Base-by-base conservation (phyloP, 1,139 yeast species). In the Meyerozyma smithsonii region DNA sequence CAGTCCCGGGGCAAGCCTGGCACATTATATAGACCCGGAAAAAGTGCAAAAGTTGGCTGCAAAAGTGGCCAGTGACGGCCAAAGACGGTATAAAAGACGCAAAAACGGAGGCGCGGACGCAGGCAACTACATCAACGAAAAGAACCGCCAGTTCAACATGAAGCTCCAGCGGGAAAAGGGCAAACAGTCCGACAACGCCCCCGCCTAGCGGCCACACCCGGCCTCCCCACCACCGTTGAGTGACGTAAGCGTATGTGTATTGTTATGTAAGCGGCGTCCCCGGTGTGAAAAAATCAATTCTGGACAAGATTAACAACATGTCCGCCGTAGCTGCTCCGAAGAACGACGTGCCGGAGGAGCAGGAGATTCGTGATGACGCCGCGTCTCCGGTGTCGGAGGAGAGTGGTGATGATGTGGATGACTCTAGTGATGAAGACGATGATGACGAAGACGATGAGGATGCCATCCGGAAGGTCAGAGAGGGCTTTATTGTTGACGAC, bases 401-500 rank as follows among this genome's bases (percentile, higher is more conserved):
- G 36, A 40, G 42, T 33, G 72, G 74, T 21, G 72, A 66, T 37
- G 72, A 66, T 45, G 77, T 74, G 14, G 72, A 78, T 45, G 87
- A 81, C 47, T 83, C 87, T 8, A 81, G 88, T 17, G 87, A 82
- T 28, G 88, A 81, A 44, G 90, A 83, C 42, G 88, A 81, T 16
- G 89, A 83, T 30, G 80, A 78, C 35, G 90, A 83, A 12, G 84
- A 80, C 20, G 87, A 82, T 51, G 90, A 81, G 55, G 92, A 84
- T 46, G 92, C 84, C 48, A 77, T 81, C 36, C 68, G 78, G 48
- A 75, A 80, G 59, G 83, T 90, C 32, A 80, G 92, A 42, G 96
- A 88, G 49, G 97, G 97, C 0, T 89, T 90, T 62, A 90, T 90
- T 55, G 97, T 89, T 10, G 97, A 88, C 52, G 96, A 88, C 39